Conservation (phyloP, 2,329 filamentous ascomycete species). For the Grosmannia penicillata region DNA sequence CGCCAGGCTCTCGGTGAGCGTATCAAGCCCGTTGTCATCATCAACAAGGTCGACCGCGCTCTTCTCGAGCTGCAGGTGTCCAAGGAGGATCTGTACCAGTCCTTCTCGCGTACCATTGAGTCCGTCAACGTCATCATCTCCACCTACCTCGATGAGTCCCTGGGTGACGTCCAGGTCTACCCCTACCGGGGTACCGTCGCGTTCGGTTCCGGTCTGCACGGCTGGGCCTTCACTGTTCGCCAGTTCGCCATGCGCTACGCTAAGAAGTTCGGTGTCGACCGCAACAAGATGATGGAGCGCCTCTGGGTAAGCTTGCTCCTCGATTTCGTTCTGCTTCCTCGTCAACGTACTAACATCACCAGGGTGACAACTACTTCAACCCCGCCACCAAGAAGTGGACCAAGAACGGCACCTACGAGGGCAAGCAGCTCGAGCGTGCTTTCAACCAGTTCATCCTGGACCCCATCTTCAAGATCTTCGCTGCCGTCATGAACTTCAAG, state of each 20-base stretch:
- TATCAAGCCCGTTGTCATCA: conserved; percentile 98
- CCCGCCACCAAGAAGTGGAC: conserved; percentile 99
- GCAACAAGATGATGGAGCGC: conserved; percentile 99
- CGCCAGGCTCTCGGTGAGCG: conserved; percentile 98
- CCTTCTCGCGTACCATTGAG: conserved; percentile 98
- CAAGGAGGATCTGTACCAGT: conserved; percentile 99
- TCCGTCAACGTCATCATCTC: conserved; percentile 99
- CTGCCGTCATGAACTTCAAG: conserved; percentile 96
- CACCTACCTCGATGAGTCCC: conserved; percentile 92
- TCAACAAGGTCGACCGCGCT: conserved; percentile 99
- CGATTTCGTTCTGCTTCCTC: conserved; percentile 6
- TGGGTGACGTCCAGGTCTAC: conserved; percentile 98
- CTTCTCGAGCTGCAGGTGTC: conserved; percentile 96
- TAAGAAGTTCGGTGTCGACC: conserved; percentile 99
- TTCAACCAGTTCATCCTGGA: conserved; percentile 99
- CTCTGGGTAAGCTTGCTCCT: conserved; percentile 60
- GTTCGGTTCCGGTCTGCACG: conserved; percentile 98
- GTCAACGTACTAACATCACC: neutral
- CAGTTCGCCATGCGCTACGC: conserved; percentile 93
- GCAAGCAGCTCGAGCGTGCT: conserved; percentile 80
- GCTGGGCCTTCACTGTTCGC: conserved; percentile 98
- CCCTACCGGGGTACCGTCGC: conserved; percentile 95
- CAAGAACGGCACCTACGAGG: conserved; percentile 69
- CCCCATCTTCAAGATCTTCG: conserved; percentile 99
- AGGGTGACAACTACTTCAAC: conserved; percentile 99